Percentiles rank a stretch among this genome's conserved stretches.
phyloP scores from a whole-genome alignment of 164 flowering plant genomes.

The Saururus chinensis region DNA sequence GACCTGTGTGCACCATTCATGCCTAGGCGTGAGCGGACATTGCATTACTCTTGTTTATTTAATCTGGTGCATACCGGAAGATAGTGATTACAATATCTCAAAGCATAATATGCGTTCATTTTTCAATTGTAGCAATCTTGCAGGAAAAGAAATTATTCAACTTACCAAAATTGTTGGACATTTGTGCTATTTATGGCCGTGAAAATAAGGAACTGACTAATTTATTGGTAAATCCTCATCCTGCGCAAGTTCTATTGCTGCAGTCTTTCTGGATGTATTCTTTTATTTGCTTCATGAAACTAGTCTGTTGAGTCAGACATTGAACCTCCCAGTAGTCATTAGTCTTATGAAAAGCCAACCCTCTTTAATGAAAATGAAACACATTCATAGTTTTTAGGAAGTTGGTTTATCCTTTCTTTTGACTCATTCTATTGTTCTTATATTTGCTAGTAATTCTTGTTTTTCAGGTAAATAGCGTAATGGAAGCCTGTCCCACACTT shows the following conservation, averaged over 20 bases:
- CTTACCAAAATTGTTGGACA: constrained; percentile 83
- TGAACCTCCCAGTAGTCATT: background rate
- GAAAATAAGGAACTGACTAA: constrained; percentile 77
- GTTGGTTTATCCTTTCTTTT: background rate
- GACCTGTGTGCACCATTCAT: no score
- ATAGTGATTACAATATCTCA: background rate
- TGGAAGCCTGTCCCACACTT: constrained; percentile 66
- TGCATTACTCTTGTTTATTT: no score
- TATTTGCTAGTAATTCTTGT: background rate
- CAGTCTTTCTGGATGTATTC: background rate
- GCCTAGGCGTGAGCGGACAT: no score
- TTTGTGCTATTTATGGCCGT: constrained; percentile 89
- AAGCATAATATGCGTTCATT: constrained; percentile 18
- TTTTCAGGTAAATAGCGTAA: constrained; percentile 62
- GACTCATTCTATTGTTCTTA: background rate
- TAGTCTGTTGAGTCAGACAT: background rate
- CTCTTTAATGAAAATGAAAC: background rate
- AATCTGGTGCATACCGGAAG: no score
- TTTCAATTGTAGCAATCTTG: constrained; percentile 62
- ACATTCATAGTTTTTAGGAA: background rate
- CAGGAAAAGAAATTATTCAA: constrained; percentile 87
- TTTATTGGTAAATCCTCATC: constrained; percentile 40
- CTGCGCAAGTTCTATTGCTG: background rate
- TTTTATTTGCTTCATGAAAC: background rate
- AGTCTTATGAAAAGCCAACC: background rate